phyloP scores from a whole-genome alignment of 2,329 filamentous ascomycete genomes.

The Penicillium hordei region DNA sequence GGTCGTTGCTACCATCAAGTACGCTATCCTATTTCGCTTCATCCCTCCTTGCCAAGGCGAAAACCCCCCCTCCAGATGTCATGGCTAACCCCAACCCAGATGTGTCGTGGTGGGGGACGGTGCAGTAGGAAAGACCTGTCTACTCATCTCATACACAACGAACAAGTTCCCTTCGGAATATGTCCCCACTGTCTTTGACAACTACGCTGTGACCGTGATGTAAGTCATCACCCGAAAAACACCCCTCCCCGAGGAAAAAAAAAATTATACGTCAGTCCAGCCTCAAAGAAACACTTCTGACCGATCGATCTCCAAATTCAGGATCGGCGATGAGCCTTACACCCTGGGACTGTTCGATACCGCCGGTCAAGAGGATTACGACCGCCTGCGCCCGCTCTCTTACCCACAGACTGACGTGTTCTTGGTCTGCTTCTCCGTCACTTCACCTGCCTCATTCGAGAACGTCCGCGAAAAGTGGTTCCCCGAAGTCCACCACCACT shows the following conservation, averaged over 20 bases:
- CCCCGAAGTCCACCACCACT: constrained; percentile 97
- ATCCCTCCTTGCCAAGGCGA: constrained; percentile 10
- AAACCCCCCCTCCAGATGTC: constrained; percentile 6
- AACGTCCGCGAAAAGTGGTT: constrained; percentile 99
- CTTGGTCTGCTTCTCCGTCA: constrained; percentile 98
- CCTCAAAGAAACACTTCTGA: constrained; percentile 5
- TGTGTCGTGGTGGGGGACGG: constrained; percentile 99
- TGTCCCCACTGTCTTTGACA: constrained; percentile 98
- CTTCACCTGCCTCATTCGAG: constrained; percentile 94
- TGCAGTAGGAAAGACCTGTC: constrained; percentile 98
- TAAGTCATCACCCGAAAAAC: constrained; percentile 55
- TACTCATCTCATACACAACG: constrained; percentile 98
- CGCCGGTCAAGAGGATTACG: constrained; percentile 98
- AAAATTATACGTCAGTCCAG: background rate
- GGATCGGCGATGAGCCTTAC: constrained; percentile 99
- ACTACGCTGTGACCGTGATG: constrained; percentile 99
- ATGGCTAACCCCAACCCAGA: constrained; percentile 50
- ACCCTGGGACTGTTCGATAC: constrained; percentile 98
- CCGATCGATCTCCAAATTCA: constrained; percentile 40
- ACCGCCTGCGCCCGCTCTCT: constrained; percentile 90
- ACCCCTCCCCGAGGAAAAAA: background rate
- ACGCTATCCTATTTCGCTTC: constrained; percentile 32
- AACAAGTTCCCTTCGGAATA: constrained; percentile 99
- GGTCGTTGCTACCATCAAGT: constrained; percentile 67
- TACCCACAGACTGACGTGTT: constrained; percentile 99